These are phyloP conservation scores for Podaxis sp. DNA, from an alignment of 768 basidiomycete genomes.

Conservation along the genomic window DNA sequence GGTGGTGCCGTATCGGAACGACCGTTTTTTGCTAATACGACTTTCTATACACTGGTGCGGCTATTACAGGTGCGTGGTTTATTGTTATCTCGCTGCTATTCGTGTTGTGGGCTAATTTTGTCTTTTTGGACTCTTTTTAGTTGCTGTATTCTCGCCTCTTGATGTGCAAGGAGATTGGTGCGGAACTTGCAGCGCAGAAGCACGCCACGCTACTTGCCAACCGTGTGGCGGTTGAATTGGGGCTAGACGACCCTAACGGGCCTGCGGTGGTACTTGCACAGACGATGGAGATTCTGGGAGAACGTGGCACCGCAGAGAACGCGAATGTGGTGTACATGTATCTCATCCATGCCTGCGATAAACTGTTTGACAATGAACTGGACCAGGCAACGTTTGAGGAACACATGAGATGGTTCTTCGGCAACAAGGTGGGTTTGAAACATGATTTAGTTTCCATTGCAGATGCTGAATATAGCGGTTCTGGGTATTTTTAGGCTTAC, in stretches of 20 bases:
- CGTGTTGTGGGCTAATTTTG: constrained; percentile 14
- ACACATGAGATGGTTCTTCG: constrained; percentile 93
- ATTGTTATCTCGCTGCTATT: constrained; percentile 13
- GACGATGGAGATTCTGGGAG: constrained; percentile 60
- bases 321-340: constrained; percentile 83
- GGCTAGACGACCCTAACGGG: constrained; percentile 83
- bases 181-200: constrained; percentile 63
- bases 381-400: constrained; percentile 94
- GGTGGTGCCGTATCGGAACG: constrained; percentile 29
- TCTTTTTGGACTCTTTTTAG: constrained; percentile 39
- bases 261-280: constrained; percentile 67
- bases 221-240: constrained; percentile 79
- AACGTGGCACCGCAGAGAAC: constrained; percentile 43
- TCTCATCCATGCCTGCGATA: constrained; percentile 87
- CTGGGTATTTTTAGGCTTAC: constrained; percentile 66
- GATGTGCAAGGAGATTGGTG: constrained; percentile 82
- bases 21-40: constrained; percentile 89
- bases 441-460: background rate
- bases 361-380: constrained; percentile 89
- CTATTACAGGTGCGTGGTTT: constrained; percentile 70
- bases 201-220: constrained; percentile 72
- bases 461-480: constrained; percentile 18
- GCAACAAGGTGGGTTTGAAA: constrained; percentile 62
- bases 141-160: constrained; percentile 85
- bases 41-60: constrained; percentile 88